Evolutionary conservation across 768 basidiomycete species (phyloP).

Genomic region (Boletales sp.): DNA sequence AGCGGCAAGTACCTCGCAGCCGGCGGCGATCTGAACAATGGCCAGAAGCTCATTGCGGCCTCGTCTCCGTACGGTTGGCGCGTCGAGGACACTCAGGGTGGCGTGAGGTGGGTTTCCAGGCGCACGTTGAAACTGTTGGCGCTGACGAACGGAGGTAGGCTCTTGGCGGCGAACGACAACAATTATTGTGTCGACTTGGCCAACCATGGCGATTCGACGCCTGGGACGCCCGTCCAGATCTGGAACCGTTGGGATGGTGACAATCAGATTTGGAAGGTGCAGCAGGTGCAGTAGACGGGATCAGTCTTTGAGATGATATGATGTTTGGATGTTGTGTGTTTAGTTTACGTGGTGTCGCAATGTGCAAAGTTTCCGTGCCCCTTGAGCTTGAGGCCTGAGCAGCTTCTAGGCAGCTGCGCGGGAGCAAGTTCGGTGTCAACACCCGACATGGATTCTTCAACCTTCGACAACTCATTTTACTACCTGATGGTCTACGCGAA

Average conservation of each 20-base stretch:
- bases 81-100: constrained; percentile 44
- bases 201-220: constrained; percentile 40
- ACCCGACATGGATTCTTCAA: too few relatives aligned
- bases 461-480: too few relatives aligned
- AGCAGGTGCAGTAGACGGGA: constrained; percentile 3
- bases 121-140: too few relatives aligned
- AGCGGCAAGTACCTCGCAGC: constrained; percentile 41
- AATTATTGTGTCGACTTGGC: constrained; percentile 45
- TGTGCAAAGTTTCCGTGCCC: too few relatives aligned
- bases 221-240: constrained; percentile 43
- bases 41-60: constrained; percentile 37
- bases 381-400: too few relatives aligned
- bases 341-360: too few relatives aligned
- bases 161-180: constrained; percentile 42
- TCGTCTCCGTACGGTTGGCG: constrained; percentile 43
- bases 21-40: constrained; percentile 32
- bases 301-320: too few relatives aligned
- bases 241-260: constrained; percentile 48
- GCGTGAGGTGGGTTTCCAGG: constrained; percentile 38
- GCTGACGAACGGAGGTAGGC: constrained; percentile 26
- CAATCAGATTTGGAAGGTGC: constrained; percentile 50
- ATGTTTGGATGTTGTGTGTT: too few relatives aligned
- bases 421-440: too few relatives aligned
- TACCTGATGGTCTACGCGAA: too few relatives aligned
- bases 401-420: too few relatives aligned